Evolutionary conservation across 2,329 filamentous ascomycete genomes (phyloP), one percentile per base, ranked within the genome.

Genomic region (Dothideomycetes sp.): DNA sequence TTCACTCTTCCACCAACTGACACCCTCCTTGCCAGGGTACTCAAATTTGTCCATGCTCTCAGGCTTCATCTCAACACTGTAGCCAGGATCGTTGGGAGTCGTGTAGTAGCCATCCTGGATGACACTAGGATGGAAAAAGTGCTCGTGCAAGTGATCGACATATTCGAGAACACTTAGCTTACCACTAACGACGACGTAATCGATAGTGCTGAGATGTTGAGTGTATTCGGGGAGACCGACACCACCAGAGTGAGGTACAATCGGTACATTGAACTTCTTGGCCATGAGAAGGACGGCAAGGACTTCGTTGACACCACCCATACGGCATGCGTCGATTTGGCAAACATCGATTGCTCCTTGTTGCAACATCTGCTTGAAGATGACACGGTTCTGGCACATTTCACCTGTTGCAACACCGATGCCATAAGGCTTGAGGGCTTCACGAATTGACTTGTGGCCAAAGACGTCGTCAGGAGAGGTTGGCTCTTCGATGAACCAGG

Each of bases 401-500:
- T 94, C 87, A 48, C 87, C 87, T 0, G 87, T 94, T 6, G 87
- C 87, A 4, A 94, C 87, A 44, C 84, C 84, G 53, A 94, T 85
- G 43, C 75, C 76, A 56, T 78, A 69, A 0, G 82, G 78, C 53
- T 74, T 73, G 9, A 94, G 77, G 4, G 86, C 86, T 47, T 89
- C 81, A 37, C 84, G 78, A 53, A 94, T 79, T 3, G 84, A 81
- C 57, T 83, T 84, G 72, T 94, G 87, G 44, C 87, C 87, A 41
- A 91, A 78, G 44, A 94, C 79, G 59, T 94, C 87, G 56, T 94
- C 87, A 10, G 87, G 87, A 16, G 80, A 85, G 11, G 87, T 94
- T 2, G 87, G 87, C 71, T 94, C 87, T 67, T 94, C 87, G 57
- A 94, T 94, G 67, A 94, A 94, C 83, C 85, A 91, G 6, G 83